Evolutionary conservation across 1,139 yeast genomes (phyloP).

Genomic region (Geotrichum klebahnii): DNA sequence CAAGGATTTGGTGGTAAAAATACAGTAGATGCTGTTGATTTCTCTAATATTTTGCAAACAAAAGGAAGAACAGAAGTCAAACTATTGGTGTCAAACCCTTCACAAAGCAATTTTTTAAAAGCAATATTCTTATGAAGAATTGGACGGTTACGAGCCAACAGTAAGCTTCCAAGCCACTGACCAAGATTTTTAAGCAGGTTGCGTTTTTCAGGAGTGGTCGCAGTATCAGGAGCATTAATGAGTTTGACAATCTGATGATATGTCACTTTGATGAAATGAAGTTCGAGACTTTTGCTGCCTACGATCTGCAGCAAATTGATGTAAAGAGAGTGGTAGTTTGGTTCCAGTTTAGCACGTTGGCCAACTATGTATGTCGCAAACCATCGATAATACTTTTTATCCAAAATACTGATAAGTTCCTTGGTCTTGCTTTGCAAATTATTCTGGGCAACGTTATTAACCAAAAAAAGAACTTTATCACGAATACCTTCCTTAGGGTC

Average conservation of each 20-base stretch:
- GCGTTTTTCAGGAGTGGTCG: slow-evolving; percentile 62
- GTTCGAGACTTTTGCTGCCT: slow-evolving; percentile 50
- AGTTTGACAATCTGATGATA: slow-evolving; percentile 49
- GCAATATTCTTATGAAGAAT: slow-evolving; percentile 72
- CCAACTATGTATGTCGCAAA: slow-evolving; percentile 78
- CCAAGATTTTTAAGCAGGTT: slow-evolving; percentile 72
- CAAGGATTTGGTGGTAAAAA: slow-evolving; percentile 91
- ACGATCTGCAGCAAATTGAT: slow-evolving; percentile 58
- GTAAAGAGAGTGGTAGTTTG: slow-evolving; percentile 87
- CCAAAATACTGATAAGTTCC: slow-evolving; percentile 57
- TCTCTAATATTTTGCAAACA: slow-evolving; percentile 79
- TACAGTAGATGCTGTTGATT: slow-evolving; percentile 63
- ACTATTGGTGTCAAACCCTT: slow-evolving; percentile 66
- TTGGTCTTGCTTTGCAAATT: slow-evolving; percentile 60
- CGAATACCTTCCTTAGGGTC: slow-evolving; percentile 62
- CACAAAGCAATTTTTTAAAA: slow-evolving; percentile 70
- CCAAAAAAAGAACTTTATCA: slow-evolving; percentile 74
- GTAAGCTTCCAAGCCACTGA: slow-evolving; percentile 82
- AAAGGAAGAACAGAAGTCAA: slow-evolving; percentile 77
- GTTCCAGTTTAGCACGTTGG: slow-evolving; percentile 86
- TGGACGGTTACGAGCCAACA: slow-evolving; percentile 74
- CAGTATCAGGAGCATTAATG: slow-evolving; percentile 55
- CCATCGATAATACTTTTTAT: slow-evolving; percentile 66
- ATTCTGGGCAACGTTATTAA: slow-evolving; percentile 78
- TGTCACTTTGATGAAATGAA: slow-evolving; percentile 61